Percentiles rank a stretch among this genome's conserved stretches.
These are phyloP conservation scores for Candida insectalens DNA, from an alignment of 805 yeast species.

Conservation along the genomic window DNA sequence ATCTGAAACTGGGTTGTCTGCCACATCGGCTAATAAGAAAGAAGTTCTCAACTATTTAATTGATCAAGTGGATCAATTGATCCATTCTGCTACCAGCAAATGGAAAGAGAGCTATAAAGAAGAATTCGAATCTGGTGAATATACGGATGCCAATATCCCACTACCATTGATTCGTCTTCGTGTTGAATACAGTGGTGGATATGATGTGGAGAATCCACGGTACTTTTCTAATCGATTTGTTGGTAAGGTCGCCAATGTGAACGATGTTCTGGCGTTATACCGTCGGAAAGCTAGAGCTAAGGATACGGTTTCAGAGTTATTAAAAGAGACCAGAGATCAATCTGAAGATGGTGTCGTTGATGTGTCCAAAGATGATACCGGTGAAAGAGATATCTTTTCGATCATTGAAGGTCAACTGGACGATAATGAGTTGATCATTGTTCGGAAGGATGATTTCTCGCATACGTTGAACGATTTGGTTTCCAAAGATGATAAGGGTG, in stretches of 20 bases:
- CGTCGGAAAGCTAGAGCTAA: conserved; percentile 26
- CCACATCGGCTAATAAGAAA: conserved; percentile 50
- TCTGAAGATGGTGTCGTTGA: conserved; percentile 9
- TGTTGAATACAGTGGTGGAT: conserved; percentile 87
- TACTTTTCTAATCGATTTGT: conserved; percentile 86
- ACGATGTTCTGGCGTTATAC: conserved; percentile 70
- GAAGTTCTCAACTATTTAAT: conserved; percentile 53
- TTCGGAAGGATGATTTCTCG: conserved; percentile 70
- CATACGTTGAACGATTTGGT: conserved; percentile 65
- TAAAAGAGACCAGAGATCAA: conserved; percentile 14
- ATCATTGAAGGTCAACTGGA: conserved; percentile 55
- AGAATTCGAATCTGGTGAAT: conserved; percentile 17
- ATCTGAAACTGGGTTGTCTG: conserved; percentile 41
- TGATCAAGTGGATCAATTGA: conserved; percentile 56
- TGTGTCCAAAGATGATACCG: conserved; percentile 12
- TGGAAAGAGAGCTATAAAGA: conserved; percentile 29
- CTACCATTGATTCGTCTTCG: conserved; percentile 74
- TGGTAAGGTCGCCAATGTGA: conserved; percentile 84
- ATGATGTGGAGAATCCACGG: conserved; percentile 83
- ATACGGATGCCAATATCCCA: conserved; percentile 36
- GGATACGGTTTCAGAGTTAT: conserved; percentile 9
- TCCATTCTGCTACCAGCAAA: conserved; percentile 43
- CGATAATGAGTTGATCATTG: conserved; percentile 52
- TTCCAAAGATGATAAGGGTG: conserved; percentile 72
- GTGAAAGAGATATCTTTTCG: conserved; percentile 25